These are phyloP conservation scores for Paradendryphiella salina DNA, from an alignment of 2,329 filamentous ascomycete genomes.

Conservation along the genomic window DNA sequence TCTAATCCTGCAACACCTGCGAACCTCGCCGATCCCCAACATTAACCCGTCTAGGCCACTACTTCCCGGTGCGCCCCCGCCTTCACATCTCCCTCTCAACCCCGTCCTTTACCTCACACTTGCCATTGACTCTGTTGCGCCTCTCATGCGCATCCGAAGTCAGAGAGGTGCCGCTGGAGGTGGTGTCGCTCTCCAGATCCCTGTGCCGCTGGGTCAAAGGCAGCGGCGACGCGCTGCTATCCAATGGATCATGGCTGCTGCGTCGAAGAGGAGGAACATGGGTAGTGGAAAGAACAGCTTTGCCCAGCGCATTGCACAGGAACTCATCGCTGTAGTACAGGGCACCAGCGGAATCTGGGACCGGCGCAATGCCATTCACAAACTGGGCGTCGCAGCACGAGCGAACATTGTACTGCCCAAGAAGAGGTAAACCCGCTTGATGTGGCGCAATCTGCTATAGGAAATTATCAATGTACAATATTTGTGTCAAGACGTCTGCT, in stretches of 20 bases:
- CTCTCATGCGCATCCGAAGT: constrained; percentile 76
- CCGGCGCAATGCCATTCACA: constrained; percentile 75
- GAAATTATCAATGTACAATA: constrained; percentile 6
- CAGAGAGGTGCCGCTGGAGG: constrained; percentile 82
- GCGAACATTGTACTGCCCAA: constrained; percentile 63
- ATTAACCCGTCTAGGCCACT: constrained; percentile 72
- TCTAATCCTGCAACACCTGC: constrained; percentile 77
- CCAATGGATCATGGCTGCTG: constrained; percentile 85
- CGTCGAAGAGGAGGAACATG: constrained; percentile 73
- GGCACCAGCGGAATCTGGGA: constrained; percentile 86
- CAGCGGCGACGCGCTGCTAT: constrained; percentile 80
- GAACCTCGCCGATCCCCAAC: constrained; percentile 78
- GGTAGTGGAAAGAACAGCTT: constrained; percentile 74
- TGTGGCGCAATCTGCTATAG: not conserved
- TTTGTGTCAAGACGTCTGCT: not conserved
- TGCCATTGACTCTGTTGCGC: constrained; percentile 90
- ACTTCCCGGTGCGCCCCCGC: constrained; percentile 74
- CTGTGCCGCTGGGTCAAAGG: constrained; percentile 72
- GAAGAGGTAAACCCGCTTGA: constrained; percentile 29
- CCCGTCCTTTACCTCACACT: constrained; percentile 87
- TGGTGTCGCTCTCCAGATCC: constrained; percentile 80
- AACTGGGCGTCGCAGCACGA: constrained; percentile 74
- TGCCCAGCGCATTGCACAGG: constrained; percentile 77
- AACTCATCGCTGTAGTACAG: constrained; percentile 85
- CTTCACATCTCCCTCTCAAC: constrained; percentile 80